A percentile compares a stretch with the other conserved stretches of the same genome.
Conservation (phyloP, 2,329 filamentous ascomycete species). For the Fusarium sambucinum region DNA sequence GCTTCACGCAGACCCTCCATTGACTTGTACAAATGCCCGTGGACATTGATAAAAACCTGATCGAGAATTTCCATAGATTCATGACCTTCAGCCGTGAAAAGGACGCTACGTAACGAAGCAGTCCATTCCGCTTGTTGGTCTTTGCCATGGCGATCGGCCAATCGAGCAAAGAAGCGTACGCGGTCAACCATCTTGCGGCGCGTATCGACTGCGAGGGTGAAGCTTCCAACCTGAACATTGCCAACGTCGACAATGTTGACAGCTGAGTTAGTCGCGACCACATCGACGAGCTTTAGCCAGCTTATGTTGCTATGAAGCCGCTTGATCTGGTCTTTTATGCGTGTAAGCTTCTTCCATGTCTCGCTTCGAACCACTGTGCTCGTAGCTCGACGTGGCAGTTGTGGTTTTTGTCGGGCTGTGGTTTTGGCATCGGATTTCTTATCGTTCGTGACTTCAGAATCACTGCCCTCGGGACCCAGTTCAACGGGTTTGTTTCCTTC, state of each 20-base stretch:
- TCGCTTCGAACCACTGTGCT: constrained; percentile 65
- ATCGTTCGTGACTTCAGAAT: constrained; percentile 46
- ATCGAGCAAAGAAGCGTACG: constrained; percentile 87
- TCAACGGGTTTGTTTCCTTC: constrained; percentile 60
- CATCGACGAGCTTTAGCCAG: constrained; percentile 89
- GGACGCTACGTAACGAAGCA: constrained; percentile 82
- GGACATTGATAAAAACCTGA: constrained; percentile 87
- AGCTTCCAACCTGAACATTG: constrained; percentile 83
- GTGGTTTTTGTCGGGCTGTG: constrained; percentile 43
- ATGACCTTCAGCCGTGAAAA: constrained; percentile 86
- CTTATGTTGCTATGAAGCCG: constrained; percentile 85
- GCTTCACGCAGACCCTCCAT: constrained; percentile 90
- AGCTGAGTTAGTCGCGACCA: constrained; percentile 84
- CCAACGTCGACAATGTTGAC: constrained; percentile 85
- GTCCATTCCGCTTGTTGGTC: constrained; percentile 91
- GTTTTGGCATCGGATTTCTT: constrained; percentile 41
- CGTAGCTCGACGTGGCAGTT: constrained; percentile 27
- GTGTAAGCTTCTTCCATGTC: constrained; percentile 84
- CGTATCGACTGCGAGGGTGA: constrained; percentile 91
- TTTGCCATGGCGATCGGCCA: constrained; percentile 69
- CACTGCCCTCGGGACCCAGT: constrained; percentile 46
- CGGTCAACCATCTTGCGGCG: constrained; percentile 91
- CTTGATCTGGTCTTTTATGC: constrained; percentile 87
- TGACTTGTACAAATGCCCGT: constrained; percentile 88
- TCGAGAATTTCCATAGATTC: constrained; percentile 92